Conservation (phyloP, 2,329 filamentous ascomycete species). For the Aureobasidium sp. region DNA sequence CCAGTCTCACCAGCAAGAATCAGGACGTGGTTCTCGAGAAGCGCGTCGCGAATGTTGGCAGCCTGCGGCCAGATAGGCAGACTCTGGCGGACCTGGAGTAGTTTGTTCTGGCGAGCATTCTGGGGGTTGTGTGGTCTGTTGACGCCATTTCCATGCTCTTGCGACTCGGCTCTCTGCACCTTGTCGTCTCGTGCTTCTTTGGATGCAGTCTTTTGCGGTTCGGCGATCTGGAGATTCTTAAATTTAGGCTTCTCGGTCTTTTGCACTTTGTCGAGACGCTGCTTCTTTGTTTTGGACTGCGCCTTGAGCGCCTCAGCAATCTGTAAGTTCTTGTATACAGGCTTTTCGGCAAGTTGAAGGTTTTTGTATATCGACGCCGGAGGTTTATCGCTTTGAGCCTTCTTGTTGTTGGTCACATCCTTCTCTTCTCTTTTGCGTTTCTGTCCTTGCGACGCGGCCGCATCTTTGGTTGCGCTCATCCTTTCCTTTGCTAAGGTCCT, state of each 20-base stretch:
- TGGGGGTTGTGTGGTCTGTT: background rate
- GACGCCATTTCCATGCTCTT: background rate
- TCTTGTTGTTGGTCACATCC: background rate
- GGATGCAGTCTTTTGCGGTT: background rate
- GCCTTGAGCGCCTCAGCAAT: background rate
- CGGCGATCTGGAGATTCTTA: constrained; percentile 7
- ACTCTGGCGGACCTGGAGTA: constrained; percentile 31
- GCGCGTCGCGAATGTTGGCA: constrained; percentile 55
- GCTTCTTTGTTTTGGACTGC: background rate
- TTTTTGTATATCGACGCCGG: constrained; percentile 5
- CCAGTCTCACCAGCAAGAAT: constrained; percentile 89
- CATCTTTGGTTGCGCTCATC: background rate
- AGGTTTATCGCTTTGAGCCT: background rate
- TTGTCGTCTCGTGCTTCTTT: background rate
- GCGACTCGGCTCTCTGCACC: background rate
- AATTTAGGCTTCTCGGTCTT: background rate
- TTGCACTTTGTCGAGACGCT: background rate
- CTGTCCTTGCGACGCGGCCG: constrained; percentile 2
- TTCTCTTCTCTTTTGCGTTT: constrained; percentile 10
- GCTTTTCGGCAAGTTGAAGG: background rate
- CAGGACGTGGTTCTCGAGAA: constrained; percentile 60
- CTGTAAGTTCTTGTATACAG: constrained; percentile 7
- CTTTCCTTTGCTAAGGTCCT: background rate
- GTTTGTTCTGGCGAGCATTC: background rate
- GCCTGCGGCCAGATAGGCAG: constrained; percentile 75